Evolutionary conservation across 2,329 filamentous ascomycete genomes (phyloP).

Genomic region (Nemania bipapillata): DNA sequence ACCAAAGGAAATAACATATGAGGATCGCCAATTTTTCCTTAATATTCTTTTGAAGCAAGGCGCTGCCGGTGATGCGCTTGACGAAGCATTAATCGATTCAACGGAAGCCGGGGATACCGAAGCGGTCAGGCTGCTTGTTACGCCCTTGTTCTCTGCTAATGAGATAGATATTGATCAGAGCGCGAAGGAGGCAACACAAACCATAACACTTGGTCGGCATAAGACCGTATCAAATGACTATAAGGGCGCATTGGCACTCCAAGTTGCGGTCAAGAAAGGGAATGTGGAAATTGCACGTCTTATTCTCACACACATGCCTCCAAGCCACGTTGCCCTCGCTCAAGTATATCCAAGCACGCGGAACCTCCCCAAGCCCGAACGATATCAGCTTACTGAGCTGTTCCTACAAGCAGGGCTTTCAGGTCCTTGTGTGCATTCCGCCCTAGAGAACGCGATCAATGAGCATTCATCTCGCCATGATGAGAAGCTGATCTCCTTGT

Average conservation of each 20-base stretch:
- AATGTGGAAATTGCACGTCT: constrained; percentile 58
- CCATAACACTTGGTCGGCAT: constrained; percentile 57
- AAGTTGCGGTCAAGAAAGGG: constrained; percentile 60
- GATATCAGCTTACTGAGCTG: constrained; percentile 61
- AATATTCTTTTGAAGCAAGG: constrained; percentile 62
- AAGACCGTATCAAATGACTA: constrained; percentile 65
- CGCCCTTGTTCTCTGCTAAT: constrained; percentile 58
- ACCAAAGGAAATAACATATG: constrained; percentile 59
- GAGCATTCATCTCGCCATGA: constrained; percentile 61
- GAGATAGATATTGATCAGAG: constrained; percentile 46
- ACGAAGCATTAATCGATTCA: constrained; percentile 63
- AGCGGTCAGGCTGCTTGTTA: constrained; percentile 62
- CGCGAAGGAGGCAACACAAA: constrained; percentile 47
- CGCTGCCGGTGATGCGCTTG: constrained; percentile 59
- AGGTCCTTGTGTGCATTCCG: constrained; percentile 59
- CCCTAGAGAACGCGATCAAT: constrained; percentile 64
- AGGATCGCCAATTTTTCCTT: constrained; percentile 60
- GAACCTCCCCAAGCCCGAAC: constrained; percentile 56
- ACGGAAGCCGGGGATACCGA: constrained; percentile 60
- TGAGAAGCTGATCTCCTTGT: constrained; percentile 62
- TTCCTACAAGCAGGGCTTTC: constrained; percentile 63
- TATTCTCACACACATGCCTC: constrained; percentile 60
- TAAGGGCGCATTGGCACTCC: constrained; percentile 63
- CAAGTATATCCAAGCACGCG: constrained; percentile 62
- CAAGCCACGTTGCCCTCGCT: constrained; percentile 60